Base-by-base conservation (phyloP, 1,284 basidiomycete species). In the Fistulina hepatica region DNA sequence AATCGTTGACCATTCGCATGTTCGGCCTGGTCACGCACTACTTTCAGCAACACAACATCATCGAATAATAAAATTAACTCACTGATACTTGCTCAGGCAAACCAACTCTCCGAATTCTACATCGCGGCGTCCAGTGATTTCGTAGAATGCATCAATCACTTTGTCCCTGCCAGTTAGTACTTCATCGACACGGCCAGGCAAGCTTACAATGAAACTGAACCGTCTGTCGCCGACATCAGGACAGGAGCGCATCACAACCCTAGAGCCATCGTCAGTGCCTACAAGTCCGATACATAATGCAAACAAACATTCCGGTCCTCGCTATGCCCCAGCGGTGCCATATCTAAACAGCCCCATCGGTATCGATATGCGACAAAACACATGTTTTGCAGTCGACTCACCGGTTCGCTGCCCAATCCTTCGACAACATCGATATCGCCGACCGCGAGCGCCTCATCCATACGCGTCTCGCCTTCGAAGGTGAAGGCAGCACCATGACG, bases 381-480 rank as follows among this genome's bases (percentile, higher is more conserved):
- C 2, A 36, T 2, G n/a, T 19, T 9, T 17, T n/a, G 1, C 2
- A 15, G 13, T 19, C 9, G 10, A 31, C 25, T 33, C 46, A 9
- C 34, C 61, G 61, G 5, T 52, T 40, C n/a, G 44, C 42, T 27
- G 53, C 50, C 6, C 64, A 13, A 0, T 54, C 58, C 30, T 58
- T 49, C 0, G n/a, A n/a, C n/a, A n/a, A 57, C 39, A 21, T 52
- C 49, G 11, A 64, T 48, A 37, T 66, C 63, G 4, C 61, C 65
- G 1, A 56, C 44, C 2, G 63, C 41, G 2, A 52, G 33, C 5
- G 38, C 30, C 2, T 56, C 41, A 5, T 53, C 48, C 5, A 53
- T 47, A 16, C 44, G 47, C 0, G 60, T 63, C 34, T 64, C 57
- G 0, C 65, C 65, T 1, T 59, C 42, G 42, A 67, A 66, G 0